Evolutionary conservation across 345 rosid species (phyloP).

Genomic region (Gynandropsis gynandra): DNA sequence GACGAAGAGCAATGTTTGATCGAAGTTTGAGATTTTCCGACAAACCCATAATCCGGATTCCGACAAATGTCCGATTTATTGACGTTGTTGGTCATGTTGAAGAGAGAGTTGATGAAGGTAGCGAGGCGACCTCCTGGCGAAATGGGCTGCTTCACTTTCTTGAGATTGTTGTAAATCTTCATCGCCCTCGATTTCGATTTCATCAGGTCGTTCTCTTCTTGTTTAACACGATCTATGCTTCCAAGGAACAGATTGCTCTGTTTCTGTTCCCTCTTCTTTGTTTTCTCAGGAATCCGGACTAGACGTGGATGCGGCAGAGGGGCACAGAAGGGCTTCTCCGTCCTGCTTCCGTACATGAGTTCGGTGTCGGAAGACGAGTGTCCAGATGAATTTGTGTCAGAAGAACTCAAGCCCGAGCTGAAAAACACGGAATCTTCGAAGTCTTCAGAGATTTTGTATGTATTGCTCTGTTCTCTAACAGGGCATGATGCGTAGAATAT

Average conservation of each 20-base stretch:
- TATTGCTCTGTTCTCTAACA: too few species aligned
- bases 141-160: constrained; percentile 61
- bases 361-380: constrained; percentile 45
- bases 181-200: background rate
- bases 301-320: too few species aligned
- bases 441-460: too few species aligned
- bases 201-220: too few species aligned
- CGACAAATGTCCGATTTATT: constrained; percentile 40
- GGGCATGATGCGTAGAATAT: constrained; percentile 1
- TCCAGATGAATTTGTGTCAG: constrained; percentile 34
- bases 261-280: too few species aligned
- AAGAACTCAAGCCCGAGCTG: constrained; percentile 38
- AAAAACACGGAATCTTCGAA: too few species aligned
- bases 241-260: too few species aligned
- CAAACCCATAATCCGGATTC: constrained; percentile 45
- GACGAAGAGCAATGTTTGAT: too few species aligned
- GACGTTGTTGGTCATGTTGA: constrained; percentile 36
- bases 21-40: constrained; percentile 41
- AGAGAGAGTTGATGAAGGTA: constrained; percentile 56
- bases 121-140: constrained; percentile 62
- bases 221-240: too few species aligned
- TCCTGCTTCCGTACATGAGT: constrained; percentile 12
- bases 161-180: background rate
- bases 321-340: constrained; percentile 2
- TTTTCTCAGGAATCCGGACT: too few species aligned